phyloP scores from a whole-genome alignment of 2,329 filamentous ascomycete genomes.

The Colletotrichum sp. region DNA sequence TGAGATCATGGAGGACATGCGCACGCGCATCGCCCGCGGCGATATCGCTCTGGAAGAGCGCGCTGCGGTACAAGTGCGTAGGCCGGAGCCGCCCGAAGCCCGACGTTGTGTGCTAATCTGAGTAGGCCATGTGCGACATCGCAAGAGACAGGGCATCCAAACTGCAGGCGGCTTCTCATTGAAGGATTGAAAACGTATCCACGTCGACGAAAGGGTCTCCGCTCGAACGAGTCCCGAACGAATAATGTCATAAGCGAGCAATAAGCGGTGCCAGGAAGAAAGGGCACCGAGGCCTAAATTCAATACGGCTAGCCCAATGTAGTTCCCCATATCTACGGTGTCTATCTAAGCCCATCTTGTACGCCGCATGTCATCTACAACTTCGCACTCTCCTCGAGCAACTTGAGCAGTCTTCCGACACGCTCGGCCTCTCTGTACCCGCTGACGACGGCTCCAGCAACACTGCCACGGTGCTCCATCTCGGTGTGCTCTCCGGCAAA shows the following conservation, averaged over 20 bases:
- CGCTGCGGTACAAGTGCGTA: slow-evolving; percentile 75
- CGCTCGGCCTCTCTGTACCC: slow-evolving; percentile 17
- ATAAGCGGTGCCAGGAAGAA: neutral
- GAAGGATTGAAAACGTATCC: neutral
- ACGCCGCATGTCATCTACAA: neutral
- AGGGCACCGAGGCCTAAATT: neutral
- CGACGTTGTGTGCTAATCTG: neutral
- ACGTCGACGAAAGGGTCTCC: neutral
- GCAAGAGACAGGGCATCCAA: slow-evolving; percentile 80
- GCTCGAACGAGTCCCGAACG: neutral
- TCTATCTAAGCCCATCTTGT: neutral
- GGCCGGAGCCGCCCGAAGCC: neutral
- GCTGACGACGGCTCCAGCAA: slow-evolving; percentile 16
- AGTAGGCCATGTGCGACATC: slow-evolving; percentile 89
- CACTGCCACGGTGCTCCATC: slow-evolving; percentile 19
- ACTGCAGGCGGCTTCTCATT: slow-evolving; percentile 36
- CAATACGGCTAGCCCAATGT: neutral
- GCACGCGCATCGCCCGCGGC: slow-evolving; percentile 70
- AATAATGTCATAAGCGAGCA: neutral
- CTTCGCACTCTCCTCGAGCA: slow-evolving; percentile 8
- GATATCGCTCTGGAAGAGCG: slow-evolving; percentile 71
- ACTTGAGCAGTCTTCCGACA: slow-evolving; percentile 11
- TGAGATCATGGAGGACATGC: slow-evolving; percentile 85
- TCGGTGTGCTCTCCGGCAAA: slow-evolving; percentile 20
- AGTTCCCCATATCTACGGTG: slow-evolving; percentile 1